Conservation (phyloP, 305 asterid species). For the Fraxinus sp. region DNA sequence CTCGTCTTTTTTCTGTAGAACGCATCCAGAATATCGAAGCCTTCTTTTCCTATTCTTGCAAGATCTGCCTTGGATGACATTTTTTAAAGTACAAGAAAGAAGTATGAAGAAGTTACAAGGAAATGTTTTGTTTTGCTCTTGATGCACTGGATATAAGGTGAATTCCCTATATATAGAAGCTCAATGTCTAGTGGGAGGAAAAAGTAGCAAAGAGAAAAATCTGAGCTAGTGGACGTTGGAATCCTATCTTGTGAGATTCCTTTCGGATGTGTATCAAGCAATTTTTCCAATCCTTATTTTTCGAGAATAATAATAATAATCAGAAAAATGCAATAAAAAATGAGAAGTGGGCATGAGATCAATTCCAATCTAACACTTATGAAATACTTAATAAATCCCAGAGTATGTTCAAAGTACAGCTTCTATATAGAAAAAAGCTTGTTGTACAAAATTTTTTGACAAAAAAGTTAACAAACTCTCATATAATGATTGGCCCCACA, state of each 20-base stretch:
- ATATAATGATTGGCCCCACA: too few species aligned
- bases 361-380: neutral
- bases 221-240: neutral
- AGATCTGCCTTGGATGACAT: slow-evolving; percentile 34
- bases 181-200: slow-evolving; percentile 12
- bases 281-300: neutral
- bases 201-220: neutral
- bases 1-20: slow-evolving; percentile 9
- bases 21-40: slow-evolving; percentile 30
- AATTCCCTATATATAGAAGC: slow-evolving; percentile 30
- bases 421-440: too few species aligned
- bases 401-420: neutral
- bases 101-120: neutral
- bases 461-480: too few species aligned
- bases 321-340: neutral
- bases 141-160: neutral
- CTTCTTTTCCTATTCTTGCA: slow-evolving; percentile 29
- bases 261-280: neutral
- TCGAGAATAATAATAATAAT: too few species aligned
- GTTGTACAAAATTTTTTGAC: too few species aligned
- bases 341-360: too few species aligned
- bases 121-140: slow-evolving; percentile 10
- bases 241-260: neutral
- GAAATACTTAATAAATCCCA: neutral
- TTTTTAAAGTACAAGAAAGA: slow-evolving; percentile 2